A percentile compares a stretch with the other conserved stretches of the same genome.
Evolutionary conservation across 345 rosid genomes (phyloP).

Genomic region (Bruguiera gymnorhiza): DNA sequence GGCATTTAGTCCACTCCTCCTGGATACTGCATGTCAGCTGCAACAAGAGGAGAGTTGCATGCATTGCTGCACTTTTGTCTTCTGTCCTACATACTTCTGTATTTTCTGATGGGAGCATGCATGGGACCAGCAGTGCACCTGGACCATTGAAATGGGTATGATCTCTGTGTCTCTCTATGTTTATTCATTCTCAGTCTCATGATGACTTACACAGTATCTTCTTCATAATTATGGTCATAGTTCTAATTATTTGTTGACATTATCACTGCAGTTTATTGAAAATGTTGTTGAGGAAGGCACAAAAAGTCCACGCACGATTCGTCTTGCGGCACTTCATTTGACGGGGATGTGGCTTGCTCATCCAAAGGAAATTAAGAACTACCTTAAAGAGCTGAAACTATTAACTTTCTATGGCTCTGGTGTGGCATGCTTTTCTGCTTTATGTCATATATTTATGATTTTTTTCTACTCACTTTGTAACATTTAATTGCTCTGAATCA

Average conservation of each 20-base stretch:
- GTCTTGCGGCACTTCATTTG: constrained; percentile 87
- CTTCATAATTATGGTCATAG: neutral
- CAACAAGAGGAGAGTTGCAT: constrained; percentile 88
- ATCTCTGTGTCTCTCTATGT: constrained; percentile 18
- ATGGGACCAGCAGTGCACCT: constrained; percentile 41
- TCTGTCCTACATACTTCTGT: constrained; percentile 74
- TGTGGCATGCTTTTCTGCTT: constrained; percentile 23
- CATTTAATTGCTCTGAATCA: neutral
- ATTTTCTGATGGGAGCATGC: constrained; percentile 67
- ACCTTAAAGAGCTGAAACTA: constrained; percentile 76
- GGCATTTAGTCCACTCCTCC: constrained; percentile 80
- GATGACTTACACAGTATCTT: neutral
- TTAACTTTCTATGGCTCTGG: constrained; percentile 94
- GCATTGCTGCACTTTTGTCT: constrained; percentile 87
- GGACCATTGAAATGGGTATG: constrained; percentile 95
- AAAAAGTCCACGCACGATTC: constrained; percentile 97
- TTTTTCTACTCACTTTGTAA: neutral
- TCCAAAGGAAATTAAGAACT: constrained; percentile 68
- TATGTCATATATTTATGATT: neutral
- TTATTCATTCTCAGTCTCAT: neutral
- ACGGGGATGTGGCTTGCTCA: constrained; percentile 82
- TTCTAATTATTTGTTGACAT: constrained; percentile 9
- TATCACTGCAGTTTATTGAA: constrained; percentile 61
- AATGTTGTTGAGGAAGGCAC: constrained; percentile 83
- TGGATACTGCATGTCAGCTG: constrained; percentile 89